phyloP scores from a whole-genome alignment of 164 flowering plant genomes.

The Macadamia integrifolia region DNA sequence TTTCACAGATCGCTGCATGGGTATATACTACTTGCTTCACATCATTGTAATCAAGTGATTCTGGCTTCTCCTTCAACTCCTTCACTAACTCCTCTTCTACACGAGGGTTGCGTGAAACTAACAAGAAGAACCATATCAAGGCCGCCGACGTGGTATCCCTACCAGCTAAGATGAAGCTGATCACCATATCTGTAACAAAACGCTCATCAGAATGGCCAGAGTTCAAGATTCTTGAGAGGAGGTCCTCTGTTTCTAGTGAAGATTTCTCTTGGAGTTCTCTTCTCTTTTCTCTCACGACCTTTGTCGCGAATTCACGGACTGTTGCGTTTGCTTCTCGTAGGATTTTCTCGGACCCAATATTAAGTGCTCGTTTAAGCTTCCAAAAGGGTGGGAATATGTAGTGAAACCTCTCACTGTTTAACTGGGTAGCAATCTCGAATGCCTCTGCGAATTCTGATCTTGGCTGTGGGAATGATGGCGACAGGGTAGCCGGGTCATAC shows the following conservation, averaged over 20 bases:
- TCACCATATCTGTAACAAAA: slow-evolving; percentile 24
- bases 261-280: slow-evolving; percentile 4
- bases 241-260: slow-evolving; percentile 5
- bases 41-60: slow-evolving; percentile 24
- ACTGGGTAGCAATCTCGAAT: slow-evolving; percentile 15
- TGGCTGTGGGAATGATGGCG: slow-evolving; percentile 23
- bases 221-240: slow-evolving; percentile 9
- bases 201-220: slow-evolving; percentile 13
- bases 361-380: slow-evolving; percentile 22
- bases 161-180: slow-evolving; percentile 45
- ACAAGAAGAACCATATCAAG: slow-evolving; percentile 48
- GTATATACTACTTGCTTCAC: slow-evolving; percentile 27
- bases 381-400: slow-evolving; percentile 6
- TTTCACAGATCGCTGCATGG: slow-evolving; percentile 28
- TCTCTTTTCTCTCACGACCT: slow-evolving; percentile 11
- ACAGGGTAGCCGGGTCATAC: slow-evolving; percentile 36
- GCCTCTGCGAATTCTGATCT: slow-evolving; percentile 16
- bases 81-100: slow-evolving; percentile 26
- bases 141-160: slow-evolving; percentile 48
- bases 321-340: slow-evolving; percentile 9
- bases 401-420: slow-evolving; percentile 9
- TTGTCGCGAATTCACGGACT: slow-evolving; percentile 14
- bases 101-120: slow-evolving; percentile 17
- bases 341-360: slow-evolving; percentile 32
- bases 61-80: slow-evolving; percentile 20